These are phyloP conservation scores for Cladosporium austrohemisphaericum DNA, from an alignment of 2,329 filamentous ascomycete genomes.

Conservation along the genomic window DNA sequence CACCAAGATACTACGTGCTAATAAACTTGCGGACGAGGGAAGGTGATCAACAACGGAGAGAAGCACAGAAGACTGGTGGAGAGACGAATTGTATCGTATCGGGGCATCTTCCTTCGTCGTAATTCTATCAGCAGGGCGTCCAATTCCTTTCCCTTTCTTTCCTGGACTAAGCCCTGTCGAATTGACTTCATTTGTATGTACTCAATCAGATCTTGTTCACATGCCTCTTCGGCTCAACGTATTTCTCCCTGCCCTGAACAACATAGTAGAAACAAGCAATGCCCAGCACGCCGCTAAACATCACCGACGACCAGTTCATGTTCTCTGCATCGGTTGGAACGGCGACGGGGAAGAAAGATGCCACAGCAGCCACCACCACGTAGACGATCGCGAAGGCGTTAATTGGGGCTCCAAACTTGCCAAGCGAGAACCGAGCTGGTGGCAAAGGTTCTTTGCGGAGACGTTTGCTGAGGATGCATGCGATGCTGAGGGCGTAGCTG, in stretches of 20 bases:
- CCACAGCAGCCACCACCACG: constrained; percentile 28
- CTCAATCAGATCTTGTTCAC: constrained; percentile 4
- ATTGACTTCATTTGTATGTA: too few relatives aligned
- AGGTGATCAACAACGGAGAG: too few relatives aligned
- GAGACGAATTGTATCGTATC: too few relatives aligned
- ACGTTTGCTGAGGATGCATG: constrained; percentile 26
- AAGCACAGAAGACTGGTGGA: too few relatives aligned
- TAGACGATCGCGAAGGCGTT: constrained; percentile 26
- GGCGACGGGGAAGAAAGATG: constrained; percentile 29
- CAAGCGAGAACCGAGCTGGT: constrained; percentile 23
- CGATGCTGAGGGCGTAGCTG: constrained; percentile 39
- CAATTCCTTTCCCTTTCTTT: too few relatives aligned
- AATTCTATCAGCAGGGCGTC: too few relatives aligned
- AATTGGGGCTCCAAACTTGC: constrained; percentile 21
- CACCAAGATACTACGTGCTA: too few relatives aligned
- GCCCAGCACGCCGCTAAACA: constrained; percentile 29
- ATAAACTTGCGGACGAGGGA: too few relatives aligned
- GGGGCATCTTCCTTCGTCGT: too few relatives aligned
- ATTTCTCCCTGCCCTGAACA: constrained; percentile 22
- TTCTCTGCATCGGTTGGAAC: constrained; percentile 24
- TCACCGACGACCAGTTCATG: constrained; percentile 31
- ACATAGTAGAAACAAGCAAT: constrained; percentile 26
- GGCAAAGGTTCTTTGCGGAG: constrained; percentile 23
- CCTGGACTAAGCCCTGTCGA: too few relatives aligned
- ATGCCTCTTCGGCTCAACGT: constrained; percentile 6